Evolutionary conservation across 352 stramenopile genomes (phyloP).

Genomic region (Globisporangium yorkense): DNA sequence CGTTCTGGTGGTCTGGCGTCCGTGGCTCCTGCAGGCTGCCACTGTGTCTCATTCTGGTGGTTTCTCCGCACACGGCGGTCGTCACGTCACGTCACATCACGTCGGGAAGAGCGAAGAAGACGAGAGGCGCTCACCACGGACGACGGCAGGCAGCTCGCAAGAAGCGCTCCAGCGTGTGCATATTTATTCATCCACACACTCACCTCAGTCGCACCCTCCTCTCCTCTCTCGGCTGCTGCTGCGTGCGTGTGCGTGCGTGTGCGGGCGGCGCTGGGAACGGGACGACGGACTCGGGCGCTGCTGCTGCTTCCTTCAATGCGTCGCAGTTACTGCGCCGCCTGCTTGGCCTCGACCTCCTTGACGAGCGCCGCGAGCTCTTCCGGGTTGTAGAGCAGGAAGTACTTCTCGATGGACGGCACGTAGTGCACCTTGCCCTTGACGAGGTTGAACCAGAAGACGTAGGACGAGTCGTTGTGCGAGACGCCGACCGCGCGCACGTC

Average conservation of each 20-base stretch:
- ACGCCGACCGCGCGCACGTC: constrained; percentile 65
- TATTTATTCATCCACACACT: constrained; percentile 4
- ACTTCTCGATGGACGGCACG: constrained; percentile 84
- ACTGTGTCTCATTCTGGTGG: background rate
- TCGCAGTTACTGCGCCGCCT: constrained; percentile 22
- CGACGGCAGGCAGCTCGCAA: background rate
- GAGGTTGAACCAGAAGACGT: constrained; percentile 87
- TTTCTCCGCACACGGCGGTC: background rate
- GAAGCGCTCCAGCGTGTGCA: constrained; percentile 5
- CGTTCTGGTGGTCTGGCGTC: background rate
- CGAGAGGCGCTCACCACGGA: background rate
- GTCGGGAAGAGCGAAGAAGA: too few species aligned
- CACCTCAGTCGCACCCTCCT: background rate
- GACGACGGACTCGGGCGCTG: background rate
- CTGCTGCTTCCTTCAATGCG: too few species aligned
- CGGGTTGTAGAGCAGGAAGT: constrained; percentile 90
- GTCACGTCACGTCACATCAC: background rate
- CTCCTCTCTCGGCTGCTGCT: background rate
- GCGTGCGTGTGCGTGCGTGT: background rate
- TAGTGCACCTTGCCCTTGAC: constrained; percentile 86
- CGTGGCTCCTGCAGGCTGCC: background rate
- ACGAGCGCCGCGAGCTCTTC: constrained; percentile 74
- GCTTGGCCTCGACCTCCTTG: constrained; percentile 82
- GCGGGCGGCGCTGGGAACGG: background rate
- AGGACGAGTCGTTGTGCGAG: constrained; percentile 87